Evolutionary conservation across 345 rosid species (phyloP).

Genomic region (Eutrema heterophyllum): DNA sequence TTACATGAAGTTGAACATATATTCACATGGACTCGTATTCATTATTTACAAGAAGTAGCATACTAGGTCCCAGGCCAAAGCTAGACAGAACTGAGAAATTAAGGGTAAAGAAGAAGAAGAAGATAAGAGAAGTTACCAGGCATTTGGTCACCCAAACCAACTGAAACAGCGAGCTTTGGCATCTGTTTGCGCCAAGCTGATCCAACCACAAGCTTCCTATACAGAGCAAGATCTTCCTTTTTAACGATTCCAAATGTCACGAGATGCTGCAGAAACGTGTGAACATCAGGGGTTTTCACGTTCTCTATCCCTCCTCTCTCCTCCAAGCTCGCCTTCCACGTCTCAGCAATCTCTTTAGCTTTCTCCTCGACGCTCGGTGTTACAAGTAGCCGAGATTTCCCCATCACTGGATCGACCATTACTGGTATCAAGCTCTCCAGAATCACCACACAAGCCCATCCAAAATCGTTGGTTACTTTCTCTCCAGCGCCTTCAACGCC

Average conservation of each 20-base stretch:
- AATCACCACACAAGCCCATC: constrained; percentile 88
- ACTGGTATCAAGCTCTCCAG: constrained; percentile 83
- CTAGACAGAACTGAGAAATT: background rate
- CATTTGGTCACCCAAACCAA: constrained; percentile 81
- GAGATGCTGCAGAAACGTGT: constrained; percentile 85
- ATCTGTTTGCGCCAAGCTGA: constrained; percentile 97
- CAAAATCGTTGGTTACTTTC: constrained; percentile 49
- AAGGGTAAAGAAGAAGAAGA: background rate
- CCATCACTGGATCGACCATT: constrained; percentile 75
- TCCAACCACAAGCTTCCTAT: constrained; percentile 80
- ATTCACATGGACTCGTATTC: background rate
- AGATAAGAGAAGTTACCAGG: constrained; percentile 53
- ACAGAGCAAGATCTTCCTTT: constrained; percentile 64
- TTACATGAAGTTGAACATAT: background rate
- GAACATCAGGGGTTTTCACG: constrained; percentile 90
- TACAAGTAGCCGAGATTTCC: constrained; percentile 63
- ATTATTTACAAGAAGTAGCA: background rate
- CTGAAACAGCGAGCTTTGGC: constrained; percentile 91
- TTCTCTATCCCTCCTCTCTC: constrained; percentile 92
- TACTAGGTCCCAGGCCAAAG: background rate
- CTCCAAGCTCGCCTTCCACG: constrained; percentile 84
- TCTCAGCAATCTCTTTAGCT: constrained; percentile 71
- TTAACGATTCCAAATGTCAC: constrained; percentile 86
- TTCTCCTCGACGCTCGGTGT: constrained; percentile 61
- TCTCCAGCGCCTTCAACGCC: constrained; percentile 16